phyloP scores from a whole-genome alignment of 805 yeast genomes.

The Cephaloascus fragrans region DNA sequence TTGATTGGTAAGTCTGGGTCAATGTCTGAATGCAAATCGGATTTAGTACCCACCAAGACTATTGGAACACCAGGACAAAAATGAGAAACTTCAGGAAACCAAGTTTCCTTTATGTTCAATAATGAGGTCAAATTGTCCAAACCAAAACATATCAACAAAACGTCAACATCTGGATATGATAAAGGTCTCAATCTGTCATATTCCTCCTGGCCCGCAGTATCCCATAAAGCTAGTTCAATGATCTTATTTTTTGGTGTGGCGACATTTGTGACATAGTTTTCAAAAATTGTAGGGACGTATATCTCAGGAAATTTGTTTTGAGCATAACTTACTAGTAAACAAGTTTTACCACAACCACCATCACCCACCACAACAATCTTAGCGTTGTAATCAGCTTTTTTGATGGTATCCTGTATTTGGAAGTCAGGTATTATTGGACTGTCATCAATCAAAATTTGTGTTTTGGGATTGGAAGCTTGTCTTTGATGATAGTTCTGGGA shows the following conservation, averaged over 20 bases:
- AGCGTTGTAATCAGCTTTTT: slow-evolving; percentile 46
- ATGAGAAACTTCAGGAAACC: slow-evolving; percentile 90
- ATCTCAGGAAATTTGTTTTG: slow-evolving; percentile 91
- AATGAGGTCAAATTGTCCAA: slow-evolving; percentile 87
- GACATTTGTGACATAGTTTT: slow-evolving; percentile 95
- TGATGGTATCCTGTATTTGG: background rate
- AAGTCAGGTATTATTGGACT: background rate
- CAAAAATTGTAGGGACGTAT: slow-evolving; percentile 93
- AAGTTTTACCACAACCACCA: slow-evolving; percentile 96
- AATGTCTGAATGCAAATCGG: slow-evolving; percentile 38
- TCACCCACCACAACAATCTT: slow-evolving; percentile 93
- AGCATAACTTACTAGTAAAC: slow-evolving; percentile 76
- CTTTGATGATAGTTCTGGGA: background rate
- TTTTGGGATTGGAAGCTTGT: background rate
- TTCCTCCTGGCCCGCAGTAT: slow-evolving; percentile 98
- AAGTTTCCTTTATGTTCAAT: slow-evolving; percentile 90
- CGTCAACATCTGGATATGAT: slow-evolving; percentile 88
- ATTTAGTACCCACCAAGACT: slow-evolving; percentile 78
- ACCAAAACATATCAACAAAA: slow-evolving; percentile 84
- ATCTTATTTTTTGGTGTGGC: slow-evolving; percentile 43
- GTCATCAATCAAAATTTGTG: background rate
- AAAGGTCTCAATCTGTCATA: slow-evolving; percentile 88
- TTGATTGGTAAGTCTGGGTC: slow-evolving; percentile 41
- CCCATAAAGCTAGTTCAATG: slow-evolving; percentile 93
- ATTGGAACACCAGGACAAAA: slow-evolving; percentile 94